Evolutionary conservation across 345 rosid genomes (phyloP).

Genomic region (Fremontodendron californicum): DNA sequence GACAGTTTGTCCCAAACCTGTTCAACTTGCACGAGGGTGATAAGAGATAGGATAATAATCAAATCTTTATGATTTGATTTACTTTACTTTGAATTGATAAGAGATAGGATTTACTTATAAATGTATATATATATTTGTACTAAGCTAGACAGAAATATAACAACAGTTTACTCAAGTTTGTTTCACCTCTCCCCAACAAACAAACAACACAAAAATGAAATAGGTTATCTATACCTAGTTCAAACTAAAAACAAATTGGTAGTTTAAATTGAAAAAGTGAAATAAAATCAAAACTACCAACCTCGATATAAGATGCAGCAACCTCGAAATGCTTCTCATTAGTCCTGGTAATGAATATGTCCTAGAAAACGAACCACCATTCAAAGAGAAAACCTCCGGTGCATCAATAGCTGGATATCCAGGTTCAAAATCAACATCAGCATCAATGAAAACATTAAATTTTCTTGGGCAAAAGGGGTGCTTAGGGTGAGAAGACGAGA

Average conservation of each 20-base stretch:
- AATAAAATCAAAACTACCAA: constrained; percentile 21
- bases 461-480: not conserved
- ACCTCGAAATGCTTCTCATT: constrained; percentile 97
- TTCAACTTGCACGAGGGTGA: too few species aligned
- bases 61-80: too few species aligned
- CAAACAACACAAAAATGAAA: not conserved
- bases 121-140: too few species aligned
- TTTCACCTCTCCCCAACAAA: not conserved
- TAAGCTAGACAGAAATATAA: too few species aligned
- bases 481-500: not conserved
- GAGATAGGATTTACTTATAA: too few species aligned
- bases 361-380: constrained; percentile 99
- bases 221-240: not conserved
- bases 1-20: too few species aligned
- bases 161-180: too few species aligned
- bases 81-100: too few species aligned
- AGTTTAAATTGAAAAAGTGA: too few species aligned
- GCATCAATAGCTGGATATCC: constrained; percentile 82
- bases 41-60: too few species aligned
- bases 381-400: constrained; percentile 98
- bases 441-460: not conserved
- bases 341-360: constrained; percentile 93
- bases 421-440: constrained; percentile 13
- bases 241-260: not conserved
- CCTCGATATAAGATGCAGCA: constrained; percentile 97